Evolutionary conservation across 352 stramenopile species (phyloP).

Genomic region (Pelagophyceae sp.): DNA sequence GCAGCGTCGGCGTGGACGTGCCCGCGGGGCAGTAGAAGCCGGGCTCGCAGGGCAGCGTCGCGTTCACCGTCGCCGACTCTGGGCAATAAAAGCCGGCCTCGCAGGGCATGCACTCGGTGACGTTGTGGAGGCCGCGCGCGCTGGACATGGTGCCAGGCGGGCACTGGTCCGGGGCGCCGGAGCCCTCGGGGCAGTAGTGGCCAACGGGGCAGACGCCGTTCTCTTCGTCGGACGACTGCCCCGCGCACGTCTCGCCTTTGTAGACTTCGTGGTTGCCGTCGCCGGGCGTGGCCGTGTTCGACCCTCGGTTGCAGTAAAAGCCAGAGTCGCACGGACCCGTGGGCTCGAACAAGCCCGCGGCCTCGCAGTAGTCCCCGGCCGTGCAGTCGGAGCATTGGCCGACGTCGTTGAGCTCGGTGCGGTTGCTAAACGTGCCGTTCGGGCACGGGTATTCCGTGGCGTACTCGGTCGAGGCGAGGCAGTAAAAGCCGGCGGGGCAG

Average conservation of each 20-base stretch:
- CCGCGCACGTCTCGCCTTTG: neutral
- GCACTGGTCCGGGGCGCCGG: conserved; percentile 16
- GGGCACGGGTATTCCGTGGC: conserved; percentile 54
- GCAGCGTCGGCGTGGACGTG: neutral
- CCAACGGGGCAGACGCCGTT: conserved; percentile 24
- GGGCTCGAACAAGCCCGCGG: conserved; percentile 35
- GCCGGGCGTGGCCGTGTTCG: neutral
- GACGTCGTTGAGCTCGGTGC: conserved; percentile 30
- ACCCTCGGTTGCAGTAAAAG: conserved; percentile 26
- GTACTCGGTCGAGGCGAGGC: neutral
- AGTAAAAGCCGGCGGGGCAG: conserved; percentile 1
- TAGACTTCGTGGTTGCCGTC: neutral
- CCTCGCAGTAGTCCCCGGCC: conserved; percentile 28
- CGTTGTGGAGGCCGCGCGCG: neutral
- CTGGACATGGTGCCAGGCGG: neutral
- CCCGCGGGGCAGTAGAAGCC: conserved; percentile 16
- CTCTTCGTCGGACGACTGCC: neutral
- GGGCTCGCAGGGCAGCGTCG: neutral
- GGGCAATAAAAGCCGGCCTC: neutral
- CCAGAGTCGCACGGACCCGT: conserved; percentile 24
- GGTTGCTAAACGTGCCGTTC: conserved; percentile 62
- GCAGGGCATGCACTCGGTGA: conserved; percentile 4
- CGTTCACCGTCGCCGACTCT: neutral
- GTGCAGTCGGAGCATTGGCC: conserved; percentile 40
- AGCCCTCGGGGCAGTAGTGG: conserved; percentile 23